phyloP scores from a whole-genome alignment of 495 filamentous ascomycete genomes.

The Saxophila tyrrhenica region DNA sequence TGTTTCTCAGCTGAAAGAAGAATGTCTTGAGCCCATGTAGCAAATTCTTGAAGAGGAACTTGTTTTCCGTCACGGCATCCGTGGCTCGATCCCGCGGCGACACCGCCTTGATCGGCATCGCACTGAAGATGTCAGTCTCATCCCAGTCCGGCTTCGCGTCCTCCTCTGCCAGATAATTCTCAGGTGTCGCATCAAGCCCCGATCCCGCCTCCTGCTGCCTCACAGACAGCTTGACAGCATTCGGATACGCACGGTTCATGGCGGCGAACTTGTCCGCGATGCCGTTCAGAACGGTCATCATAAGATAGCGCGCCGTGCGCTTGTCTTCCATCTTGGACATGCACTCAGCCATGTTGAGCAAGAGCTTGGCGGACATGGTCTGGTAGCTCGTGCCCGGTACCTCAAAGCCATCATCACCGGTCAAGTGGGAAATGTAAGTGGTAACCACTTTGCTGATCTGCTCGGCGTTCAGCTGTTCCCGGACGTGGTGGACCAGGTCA shows the following conservation, averaged over 20 bases:
- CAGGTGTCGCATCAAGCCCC: constrained; percentile 51
- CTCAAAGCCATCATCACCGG: constrained; percentile 50
- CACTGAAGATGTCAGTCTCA: constrained; percentile 93
- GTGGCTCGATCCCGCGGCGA: constrained; percentile 83
- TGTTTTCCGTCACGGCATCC: constrained; percentile 94
- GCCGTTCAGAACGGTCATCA: constrained; percentile 94
- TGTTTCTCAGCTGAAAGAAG: constrained; percentile 85
- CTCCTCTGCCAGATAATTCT: constrained; percentile 74
- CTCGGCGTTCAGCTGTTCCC: constrained; percentile 66
- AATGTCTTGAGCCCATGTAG: constrained; percentile 95
- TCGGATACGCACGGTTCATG: constrained; percentile 92
- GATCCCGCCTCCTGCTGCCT: constrained; percentile 28
- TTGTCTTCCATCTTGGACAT: constrained; percentile 88
- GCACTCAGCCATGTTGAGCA: constrained; percentile 94
- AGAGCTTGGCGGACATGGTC: constrained; percentile 96
- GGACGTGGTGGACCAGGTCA: constrained; percentile 93
- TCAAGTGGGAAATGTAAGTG: constrained; percentile 92
- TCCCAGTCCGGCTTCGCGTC: constrained; percentile 83
- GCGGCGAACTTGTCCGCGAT: constrained; percentile 97
- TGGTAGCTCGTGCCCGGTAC: constrained; percentile 98
- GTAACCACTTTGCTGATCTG: constrained; percentile 93
- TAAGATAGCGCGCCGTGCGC: constrained; percentile 81
- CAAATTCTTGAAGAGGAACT: constrained; percentile 96
- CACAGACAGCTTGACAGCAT: constrained; percentile 74
- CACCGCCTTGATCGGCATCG: constrained; percentile 90